These are phyloP conservation scores for Bipolaris oryzae DNA, from an alignment of 2,329 filamentous ascomycete genomes.

Conservation along the genomic window DNA sequence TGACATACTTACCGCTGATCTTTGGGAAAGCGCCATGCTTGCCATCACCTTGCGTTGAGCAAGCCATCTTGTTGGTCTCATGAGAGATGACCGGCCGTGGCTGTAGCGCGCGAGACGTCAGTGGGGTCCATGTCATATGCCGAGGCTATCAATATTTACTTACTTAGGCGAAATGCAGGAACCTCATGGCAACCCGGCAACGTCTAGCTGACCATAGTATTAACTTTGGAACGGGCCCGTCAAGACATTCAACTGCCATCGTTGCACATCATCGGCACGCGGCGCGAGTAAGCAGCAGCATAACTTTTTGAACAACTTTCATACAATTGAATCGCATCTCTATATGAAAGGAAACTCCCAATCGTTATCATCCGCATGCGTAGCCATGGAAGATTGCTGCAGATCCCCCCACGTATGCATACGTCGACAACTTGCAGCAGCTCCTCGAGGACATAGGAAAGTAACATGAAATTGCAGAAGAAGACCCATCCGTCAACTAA, in stretches of 20 bases:
- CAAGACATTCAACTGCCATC: neutral
- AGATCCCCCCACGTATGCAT: conserved; percentile 40
- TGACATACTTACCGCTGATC: conserved; percentile 38
- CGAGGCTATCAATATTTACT: conserved; percentile 35
- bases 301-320: conserved; percentile 26
- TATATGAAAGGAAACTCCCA: conserved; percentile 49
- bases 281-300: neutral
- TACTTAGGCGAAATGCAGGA: conserved; percentile 9
- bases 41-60: conserved; percentile 33
- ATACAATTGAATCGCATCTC: conserved; percentile 47
- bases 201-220: neutral
- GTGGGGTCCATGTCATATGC: conserved; percentile 33
- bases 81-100: conserved; percentile 14
- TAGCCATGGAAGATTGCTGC: conserved; percentile 37
- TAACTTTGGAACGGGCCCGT: neutral
- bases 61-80: conserved; percentile 40
- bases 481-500: conserved; percentile 39
- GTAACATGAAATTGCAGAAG: conserved; percentile 41
- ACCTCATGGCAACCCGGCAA: conserved; percentile 11
- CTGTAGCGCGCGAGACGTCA: conserved; percentile 12
- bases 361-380: conserved; percentile 47
- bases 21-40: conserved; percentile 42
- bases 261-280: neutral
- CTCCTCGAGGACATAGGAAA: conserved; percentile 42
- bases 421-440: conserved; percentile 46